These are phyloP conservation scores for Brettanomyces nanus DNA, from an alignment of 805 yeast species.

Conservation along the genomic window DNA sequence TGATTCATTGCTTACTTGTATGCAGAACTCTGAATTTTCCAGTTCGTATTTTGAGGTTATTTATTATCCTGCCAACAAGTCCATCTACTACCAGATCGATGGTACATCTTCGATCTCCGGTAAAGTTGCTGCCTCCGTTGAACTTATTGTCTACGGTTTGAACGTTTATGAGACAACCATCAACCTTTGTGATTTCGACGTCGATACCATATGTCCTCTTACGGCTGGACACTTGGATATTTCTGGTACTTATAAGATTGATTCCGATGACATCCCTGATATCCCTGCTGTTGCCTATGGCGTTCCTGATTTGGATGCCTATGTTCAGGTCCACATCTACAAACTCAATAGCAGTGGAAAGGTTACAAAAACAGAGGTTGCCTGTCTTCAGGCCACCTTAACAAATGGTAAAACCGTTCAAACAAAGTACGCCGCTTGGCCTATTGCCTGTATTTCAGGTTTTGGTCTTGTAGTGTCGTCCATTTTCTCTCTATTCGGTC, in stretches of 20 bases:
- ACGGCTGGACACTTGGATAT: constrained; percentile 81
- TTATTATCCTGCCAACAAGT: constrained; percentile 56
- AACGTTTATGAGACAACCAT: constrained; percentile 46
- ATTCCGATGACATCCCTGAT: constrained; percentile 30
- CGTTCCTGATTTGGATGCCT: constrained; percentile 91
- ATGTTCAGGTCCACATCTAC: constrained; percentile 67
- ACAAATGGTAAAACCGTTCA: constrained; percentile 91
- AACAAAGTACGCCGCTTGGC: constrained; percentile 90
- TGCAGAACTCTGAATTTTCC: constrained; percentile 80
- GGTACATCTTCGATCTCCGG: constrained; percentile 76
- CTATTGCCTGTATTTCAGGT: constrained; percentile 86
- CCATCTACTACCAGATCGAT: constrained; percentile 58
- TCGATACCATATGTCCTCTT: constrained; percentile 69
- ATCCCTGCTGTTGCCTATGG: constrained; percentile 84
- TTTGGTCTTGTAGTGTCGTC: constrained; percentile 85
- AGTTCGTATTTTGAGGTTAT: constrained; percentile 75
- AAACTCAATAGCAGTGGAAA: constrained; percentile 32
- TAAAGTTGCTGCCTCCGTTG: constrained; percentile 56
- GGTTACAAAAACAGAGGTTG: constrained; percentile 41
- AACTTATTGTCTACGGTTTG: constrained; percentile 76
- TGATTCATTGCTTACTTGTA: constrained; percentile 78
- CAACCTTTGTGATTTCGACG: constrained; percentile 53
- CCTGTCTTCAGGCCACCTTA: constrained; percentile 86
- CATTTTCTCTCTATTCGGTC: constrained; percentile 77
- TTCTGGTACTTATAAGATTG: constrained; percentile 31